phyloP scores from a whole-genome alignment of 2,329 filamentous ascomycete genomes.

The Purpureocillium lavendulum region DNA sequence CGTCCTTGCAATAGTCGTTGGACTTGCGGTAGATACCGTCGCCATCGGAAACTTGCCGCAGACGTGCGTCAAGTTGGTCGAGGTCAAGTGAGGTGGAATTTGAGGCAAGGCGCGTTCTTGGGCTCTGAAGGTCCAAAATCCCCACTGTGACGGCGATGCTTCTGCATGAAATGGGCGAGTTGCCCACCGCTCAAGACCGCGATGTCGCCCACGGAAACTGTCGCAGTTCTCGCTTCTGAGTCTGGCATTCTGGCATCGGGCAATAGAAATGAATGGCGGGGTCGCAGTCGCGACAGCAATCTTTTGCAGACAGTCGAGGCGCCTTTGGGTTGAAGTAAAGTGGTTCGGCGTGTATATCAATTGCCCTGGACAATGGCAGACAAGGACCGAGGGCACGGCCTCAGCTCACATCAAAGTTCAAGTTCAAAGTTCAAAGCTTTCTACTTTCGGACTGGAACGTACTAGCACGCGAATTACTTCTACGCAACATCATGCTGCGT shows the following conservation, averaged over 20 bases:
- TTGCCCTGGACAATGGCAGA: no score
- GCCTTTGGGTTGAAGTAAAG: no score
- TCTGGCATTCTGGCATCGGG: neutral
- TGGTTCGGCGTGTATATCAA: no score
- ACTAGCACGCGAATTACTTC: no score
- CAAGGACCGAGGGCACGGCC: no score
- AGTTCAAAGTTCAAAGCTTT: no score
- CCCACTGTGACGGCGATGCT: conserved; percentile 9
- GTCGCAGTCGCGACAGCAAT: no score
- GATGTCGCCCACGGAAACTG: conserved; percentile 4
- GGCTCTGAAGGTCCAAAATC: conserved; percentile 5
- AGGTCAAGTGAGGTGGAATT: conserved; percentile 10
- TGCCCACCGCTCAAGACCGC: conserved; percentile 9
- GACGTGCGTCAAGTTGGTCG: conserved; percentile 9
- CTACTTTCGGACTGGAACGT: no score
- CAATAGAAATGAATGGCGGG: no score
- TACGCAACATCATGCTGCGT: no score
- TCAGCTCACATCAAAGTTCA: no score
- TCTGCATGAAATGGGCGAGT: conserved; percentile 10
- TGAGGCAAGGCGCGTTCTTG: neutral
- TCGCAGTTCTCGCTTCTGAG: neutral
- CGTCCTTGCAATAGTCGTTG: neutral
- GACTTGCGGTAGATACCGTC: neutral
- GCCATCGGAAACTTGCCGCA: conserved; percentile 5
- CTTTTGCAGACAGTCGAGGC: no score